Evolutionary conservation across 2,329 filamentous ascomycete genomes (phyloP), one percentile per base, ranked within the genome.

Genomic region (Xylariaceae sp.): DNA sequence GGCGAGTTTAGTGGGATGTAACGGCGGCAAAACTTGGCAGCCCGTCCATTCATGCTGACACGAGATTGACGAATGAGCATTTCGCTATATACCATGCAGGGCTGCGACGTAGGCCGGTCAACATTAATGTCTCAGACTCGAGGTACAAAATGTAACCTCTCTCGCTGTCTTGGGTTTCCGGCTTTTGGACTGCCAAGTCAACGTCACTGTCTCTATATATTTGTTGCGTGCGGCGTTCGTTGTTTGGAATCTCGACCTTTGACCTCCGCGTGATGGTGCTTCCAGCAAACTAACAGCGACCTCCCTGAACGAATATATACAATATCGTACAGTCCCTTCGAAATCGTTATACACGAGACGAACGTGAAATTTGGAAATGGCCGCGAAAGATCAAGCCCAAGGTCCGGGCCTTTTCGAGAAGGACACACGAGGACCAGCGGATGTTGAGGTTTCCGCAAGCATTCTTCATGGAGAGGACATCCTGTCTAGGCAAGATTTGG

Each of bases 401-500:
- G 11, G n/a, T 39, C 23, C n/a, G 34, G 34, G 15, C 34, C 17
- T 7, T 18, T 42, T 45, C 47, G 53, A 55, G 18, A 55, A 60
- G 47, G 44, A 53, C 3, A 10, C 10, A 4, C 56, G 30, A n/a
- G 15, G 30, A 35, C 50, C 50, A 1, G 37, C 48, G 8, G 51
- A 34, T 9, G 48, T 30, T 4, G 56, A 58, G 17, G 42, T 47
- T 42, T 50, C 62, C 44, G 50, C 62, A 45, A 45, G 42, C 7
- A 8, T 64, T 10, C 59, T 51, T 23, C 58, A 66, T 17, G 70
- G 65, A 51, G 70, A 75, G 57, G 85, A 88, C 65, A 72, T 88
- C 23, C 76, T 88, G 11, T 77, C 76, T 3, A 72, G 78, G 56
- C 81, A 87, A 70, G 78, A 82, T 66, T 73, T 82, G 34, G 85